phyloP scores from a whole-genome alignment of 192 early-diverging fungal species.

The Diversispora eburnea region DNA sequence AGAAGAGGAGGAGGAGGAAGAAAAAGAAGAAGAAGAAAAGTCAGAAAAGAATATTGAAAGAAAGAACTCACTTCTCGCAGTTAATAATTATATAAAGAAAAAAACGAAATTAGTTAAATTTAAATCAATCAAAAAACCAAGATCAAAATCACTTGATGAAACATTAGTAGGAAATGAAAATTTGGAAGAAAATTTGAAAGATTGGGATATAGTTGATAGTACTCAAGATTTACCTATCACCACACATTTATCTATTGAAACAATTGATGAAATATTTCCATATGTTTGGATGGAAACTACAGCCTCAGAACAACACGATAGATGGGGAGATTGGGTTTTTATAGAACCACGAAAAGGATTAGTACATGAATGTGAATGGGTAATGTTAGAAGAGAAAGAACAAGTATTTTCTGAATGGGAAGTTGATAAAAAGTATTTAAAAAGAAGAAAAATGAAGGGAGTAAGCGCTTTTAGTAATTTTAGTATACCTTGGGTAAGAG shows the following conservation, averaged over 20 bases:
- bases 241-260: constrained; percentile 28
- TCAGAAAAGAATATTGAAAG: not conserved
- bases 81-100: not conserved
- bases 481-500: constrained; percentile 16
- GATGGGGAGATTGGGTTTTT: constrained; percentile 30
- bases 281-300: constrained; percentile 30
- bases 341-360: constrained; percentile 28
- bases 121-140: not conserved
- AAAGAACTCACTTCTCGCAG: not conserved
- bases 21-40: too few relatives aligned
- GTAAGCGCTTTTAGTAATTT: constrained; percentile 14
- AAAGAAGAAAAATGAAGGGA: not conserved
- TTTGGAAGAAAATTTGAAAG: constrained; percentile 10
- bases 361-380: constrained; percentile 27
- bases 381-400: constrained; percentile 28
- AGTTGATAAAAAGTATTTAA: not conserved
- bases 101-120: constrained; percentile 11
- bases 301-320: not conserved
- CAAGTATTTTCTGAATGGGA: constrained; percentile 16
- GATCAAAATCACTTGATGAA: not conserved
- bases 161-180: not conserved
- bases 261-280: constrained; percentile 29
- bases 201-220: constrained; percentile 19
- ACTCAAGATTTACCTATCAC: constrained; percentile 16
- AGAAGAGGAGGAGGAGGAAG: too few relatives aligned